Base-by-base conservation (phyloP, 164 flowering plant species). In the Annona cherimola region DNA sequence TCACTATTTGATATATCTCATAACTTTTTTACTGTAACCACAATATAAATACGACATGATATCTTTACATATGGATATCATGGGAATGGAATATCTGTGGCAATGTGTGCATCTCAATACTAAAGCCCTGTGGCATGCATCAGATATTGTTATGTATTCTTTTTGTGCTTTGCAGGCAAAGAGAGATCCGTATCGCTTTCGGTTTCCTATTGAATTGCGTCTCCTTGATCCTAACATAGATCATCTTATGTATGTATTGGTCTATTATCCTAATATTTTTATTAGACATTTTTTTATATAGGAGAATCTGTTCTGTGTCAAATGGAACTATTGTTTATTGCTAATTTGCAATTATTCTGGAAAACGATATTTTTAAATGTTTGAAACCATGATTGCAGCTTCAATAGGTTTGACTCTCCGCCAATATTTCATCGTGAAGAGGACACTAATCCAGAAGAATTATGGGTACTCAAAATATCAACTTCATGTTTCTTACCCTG, bases 191-290 rank as follows among this genome's bases (percentile, higher is more conserved):
- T 95, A 91, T 76, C 88, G 94, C 74, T 95, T 84, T 75, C 89
- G 98, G 20, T 95, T 95, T 80, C 98, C 99, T 18, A 87, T 95
- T 72, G 99, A 95, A 84, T 79, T 95, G 90, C 99, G 99, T 66
- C 89, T 95, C 82, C 89, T 95, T 63, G 69, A 86, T 75, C 99
- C 99, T 66, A 93, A 95, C 73, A 90, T 95, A 44, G 98, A 95
- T 73, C 97, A 93, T 74, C 85, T 95, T 14, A 93, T 95, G 99
- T 95, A 88, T 71, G 94, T 76, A 71, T 45, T 63, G 1, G 40
- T 68, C 8, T 19, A 64, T 50, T 42, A 7, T 50, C 60, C 61
- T 42, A 4, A 18, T 68, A 19, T 42, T 66, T 26, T 44, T 66
- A 43, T n/a, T 11, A 44, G 19, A 45, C 20, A 0, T 66, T 12